Base-by-base conservation (phyloP, 2,329 filamentous ascomycete genomes). In the Epichloe elymi region DNA sequence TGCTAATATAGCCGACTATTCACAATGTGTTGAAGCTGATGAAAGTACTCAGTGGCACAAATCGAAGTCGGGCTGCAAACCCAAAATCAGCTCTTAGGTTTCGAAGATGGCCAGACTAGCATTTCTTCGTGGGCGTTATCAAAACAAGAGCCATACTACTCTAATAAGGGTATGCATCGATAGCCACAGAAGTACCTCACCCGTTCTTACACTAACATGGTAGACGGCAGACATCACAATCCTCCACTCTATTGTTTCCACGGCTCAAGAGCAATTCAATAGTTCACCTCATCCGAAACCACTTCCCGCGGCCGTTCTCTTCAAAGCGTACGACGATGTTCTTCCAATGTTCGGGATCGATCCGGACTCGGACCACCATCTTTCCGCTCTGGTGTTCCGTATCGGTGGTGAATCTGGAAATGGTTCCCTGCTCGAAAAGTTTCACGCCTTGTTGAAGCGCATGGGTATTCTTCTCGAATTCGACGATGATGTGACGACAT, bases 321-420 rank as follows among this genome's bases (percentile, higher is more conserved):
- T 94, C 67, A 75, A 77, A 49, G 87, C 88, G 33, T 94, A 94
- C 63, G 85, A 93, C 61, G 74, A 79, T 51, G 75, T 90, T 41
- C 76, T 95, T n/a, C 79, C 78, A 5, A 73, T 80, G 56, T 73
- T 86, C 70, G 84, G 81, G 50, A 71, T 88, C 56, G 76, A 87
- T 53, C 75, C 80, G n/a, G n/a, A 86, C 59, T 75, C 85, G 57
- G 86, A 90, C 60, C 81, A 82, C 58, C 80, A 85, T 58, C 83
- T 89, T 60, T 82, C 88, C 56, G 80, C 84, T 55, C 82, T 94
- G 59, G 69, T 95, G 51, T 87, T 93, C 64, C 83, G 83, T 60
- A 80, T 95, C 63, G 85, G 86, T 49, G 82, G 81, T 54, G 75
- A 80, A 59, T 74, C 74, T 52, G 76, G 77, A 45, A 67, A 75